Evolutionary conservation across 306 rosid species (phyloP).

Genomic region (Abrus precatorius): DNA sequence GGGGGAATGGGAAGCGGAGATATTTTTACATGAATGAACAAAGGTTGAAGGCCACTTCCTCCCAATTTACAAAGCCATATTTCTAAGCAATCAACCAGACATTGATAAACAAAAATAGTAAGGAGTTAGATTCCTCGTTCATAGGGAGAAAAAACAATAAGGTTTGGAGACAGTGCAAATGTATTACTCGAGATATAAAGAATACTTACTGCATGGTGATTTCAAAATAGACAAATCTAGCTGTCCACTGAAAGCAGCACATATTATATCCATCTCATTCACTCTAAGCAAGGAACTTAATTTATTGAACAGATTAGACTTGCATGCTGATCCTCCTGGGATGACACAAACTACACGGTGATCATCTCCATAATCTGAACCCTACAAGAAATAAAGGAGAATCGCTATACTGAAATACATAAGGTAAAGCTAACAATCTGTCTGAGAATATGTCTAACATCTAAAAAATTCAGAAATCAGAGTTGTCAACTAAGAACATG

Average conservation of each 20-base stretch:
- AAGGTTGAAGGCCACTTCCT: constrained; percentile 29
- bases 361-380: constrained; percentile 60
- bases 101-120: background rate
- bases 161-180: background rate
- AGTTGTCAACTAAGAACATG: constrained; percentile 1
- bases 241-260: constrained; percentile 76
- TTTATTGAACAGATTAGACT: constrained; percentile 58
- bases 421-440: background rate
- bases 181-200: constrained; percentile 35
- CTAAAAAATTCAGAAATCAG: constrained; percentile 2
- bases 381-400: constrained; percentile 60
- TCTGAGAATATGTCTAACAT: background rate
- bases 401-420: constrained; percentile 30
- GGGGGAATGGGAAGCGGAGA: background rate
- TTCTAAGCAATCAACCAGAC: constrained; percentile 10
- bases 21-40: background rate
- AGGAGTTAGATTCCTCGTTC: constrained; percentile 13
- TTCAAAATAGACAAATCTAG: constrained; percentile 72
- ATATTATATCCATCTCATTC: constrained; percentile 69
- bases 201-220: constrained; percentile 76
- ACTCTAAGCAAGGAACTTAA: constrained; percentile 63
- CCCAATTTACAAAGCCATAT: constrained; percentile 34
- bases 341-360: constrained; percentile 65
- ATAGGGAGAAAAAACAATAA: constrained; percentile 10
- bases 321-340: constrained; percentile 67